A percentile compares a stretch with the other conserved stretches of the same genome.
phyloP scores from a whole-genome alignment of 805 yeast species.

The Candida glaebosa region DNA sequence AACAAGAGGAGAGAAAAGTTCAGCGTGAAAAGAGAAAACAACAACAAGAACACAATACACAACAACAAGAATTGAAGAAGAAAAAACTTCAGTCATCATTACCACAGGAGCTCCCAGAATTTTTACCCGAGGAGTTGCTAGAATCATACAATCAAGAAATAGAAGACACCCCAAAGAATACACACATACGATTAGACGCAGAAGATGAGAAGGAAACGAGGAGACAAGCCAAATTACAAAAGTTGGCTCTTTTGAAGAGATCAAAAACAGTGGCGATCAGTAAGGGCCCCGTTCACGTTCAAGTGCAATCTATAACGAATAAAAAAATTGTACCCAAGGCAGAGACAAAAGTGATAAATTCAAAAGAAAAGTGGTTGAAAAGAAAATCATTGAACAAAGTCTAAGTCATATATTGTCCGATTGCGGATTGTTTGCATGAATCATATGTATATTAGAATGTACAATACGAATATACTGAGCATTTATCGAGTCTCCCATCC shows the following conservation, averaged over 20 bases:
- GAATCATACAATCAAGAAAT: constrained; percentile 18
- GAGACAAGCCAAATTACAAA: constrained; percentile 32
- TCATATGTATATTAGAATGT: constrained; percentile 2
- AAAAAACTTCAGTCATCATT: constrained; percentile 11
- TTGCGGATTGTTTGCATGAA: constrained; percentile 2
- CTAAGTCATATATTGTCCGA: not conserved
- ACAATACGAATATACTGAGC: not conserved
- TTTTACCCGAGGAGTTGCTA: constrained; percentile 39
- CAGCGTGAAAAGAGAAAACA: constrained; percentile 37
- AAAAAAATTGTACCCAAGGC: constrained; percentile 33
- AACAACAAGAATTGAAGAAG: constrained; percentile 33
- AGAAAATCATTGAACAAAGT: constrained; percentile 33
- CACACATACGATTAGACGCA: constrained; percentile 31
- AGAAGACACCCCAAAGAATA: constrained; percentile 14
- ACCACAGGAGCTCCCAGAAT: constrained; percentile 34
- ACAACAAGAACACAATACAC: constrained; percentile 26
- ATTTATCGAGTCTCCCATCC: constrained; percentile 3
- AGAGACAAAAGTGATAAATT: constrained; percentile 27
- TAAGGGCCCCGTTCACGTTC: constrained; percentile 41
- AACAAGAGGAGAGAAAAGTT: constrained; percentile 21
- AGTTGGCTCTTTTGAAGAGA: constrained; percentile 22
- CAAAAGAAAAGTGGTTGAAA: constrained; percentile 38
- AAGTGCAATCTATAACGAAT: constrained; percentile 21
- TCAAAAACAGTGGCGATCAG: constrained; percentile 21
- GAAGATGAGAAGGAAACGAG: constrained; percentile 27